Base-by-base conservation (phyloP, 441 rosid species). In the Arabidopsis hybrid region DNA sequence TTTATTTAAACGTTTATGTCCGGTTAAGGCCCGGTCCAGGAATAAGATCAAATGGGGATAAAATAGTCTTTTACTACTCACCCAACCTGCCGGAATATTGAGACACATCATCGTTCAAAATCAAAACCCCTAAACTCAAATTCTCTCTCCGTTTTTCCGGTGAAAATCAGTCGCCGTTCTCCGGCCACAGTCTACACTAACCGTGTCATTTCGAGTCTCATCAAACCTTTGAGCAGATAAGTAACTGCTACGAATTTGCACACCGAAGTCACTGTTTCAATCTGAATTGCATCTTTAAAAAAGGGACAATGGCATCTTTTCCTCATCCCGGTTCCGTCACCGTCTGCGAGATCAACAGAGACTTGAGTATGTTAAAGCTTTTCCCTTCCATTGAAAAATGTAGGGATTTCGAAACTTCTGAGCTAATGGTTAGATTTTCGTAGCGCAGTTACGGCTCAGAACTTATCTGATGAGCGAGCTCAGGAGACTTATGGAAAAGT, bases 261-360 rank as follows among this genome's bases (percentile, higher is more conserved):
- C 26, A 21, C 26, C 26, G 26, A 21, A 21, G 26, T 21, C 26
- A 21, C 26, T 21, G 26, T 62, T 35, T 39, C 9, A 29, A 26
- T 38, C 46, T 49, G 47, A 40, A 47, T 18, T 47, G 34, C 17
- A 31, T n/a, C 40, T 46, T 18, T 9, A 11, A 11, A 26, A 12
- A 46, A 14, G n/a, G 6, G 52, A 46, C 29, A 16, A 95, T 95
- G 99, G 84, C 93, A 65, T 92, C 94, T 4, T 88, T 92, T 80
- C 97, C 99, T 29, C 84, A 66, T 17, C 97, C 87, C 11, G 99
- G 97, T 51, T 82, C 91, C 1, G 90, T 92, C 77, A 92, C 99
- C 43, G 80, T 95, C 81, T 95, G 98, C 77, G 99, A 95, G 73
- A 92, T 92, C 88, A 95, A 95, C 67, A 83, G 99, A 71, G 88